Evolutionary conservation across 1,284 basidiomycete genomes (phyloP), one percentile per base, ranked within the genome.

Genomic region (Sanguinoderma infundibulare): DNA sequence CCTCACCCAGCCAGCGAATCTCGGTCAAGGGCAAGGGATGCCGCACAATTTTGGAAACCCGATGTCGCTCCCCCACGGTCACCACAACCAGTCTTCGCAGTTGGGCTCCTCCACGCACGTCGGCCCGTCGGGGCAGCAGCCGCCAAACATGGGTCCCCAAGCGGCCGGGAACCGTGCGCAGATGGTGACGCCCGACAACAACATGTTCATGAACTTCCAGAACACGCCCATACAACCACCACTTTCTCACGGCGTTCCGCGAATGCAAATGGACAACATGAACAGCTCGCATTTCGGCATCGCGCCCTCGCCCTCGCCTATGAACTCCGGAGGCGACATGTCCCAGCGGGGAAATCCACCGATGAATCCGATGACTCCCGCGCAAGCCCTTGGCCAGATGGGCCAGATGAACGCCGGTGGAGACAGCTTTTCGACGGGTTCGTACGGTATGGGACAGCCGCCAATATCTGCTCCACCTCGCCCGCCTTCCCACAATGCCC

Each of bases 331-430:
- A 46, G 64, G 73, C 22, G 82, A 83, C 53, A 74, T 79, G 62
- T 69, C 79, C 4, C 79, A 71, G 42, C 65, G 67, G 26, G 65
- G 66, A 9, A 64, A 63, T 28, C 57, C 44, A 17, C 58, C 62
- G 53, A 60, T 68, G 59, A 64, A 66, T 12, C 84, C 86, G 60
- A 79, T 80, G 22, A 88, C 87, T 2, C 86, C 87, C 8, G 84
- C 86, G 7, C 87, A 89, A 67, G 81, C 83, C 53, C 78, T 82
- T 60, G 80, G 82, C n/a, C n/a, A n/a, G n/a, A n/a, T n/a, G n/a
- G n/a, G n/a, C 53, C 75, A 80, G 57, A 83, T 86, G 79, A 80
- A 79, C 55, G 74, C 74, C 56, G 66, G 68, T 53, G 70, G 72
- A 34, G 74, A 74, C 42, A 66, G 65, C 22, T 65, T 63, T 47